Conservation (phyloP, 805 yeast species). For the Wickerhamia fluorescens region DNA sequence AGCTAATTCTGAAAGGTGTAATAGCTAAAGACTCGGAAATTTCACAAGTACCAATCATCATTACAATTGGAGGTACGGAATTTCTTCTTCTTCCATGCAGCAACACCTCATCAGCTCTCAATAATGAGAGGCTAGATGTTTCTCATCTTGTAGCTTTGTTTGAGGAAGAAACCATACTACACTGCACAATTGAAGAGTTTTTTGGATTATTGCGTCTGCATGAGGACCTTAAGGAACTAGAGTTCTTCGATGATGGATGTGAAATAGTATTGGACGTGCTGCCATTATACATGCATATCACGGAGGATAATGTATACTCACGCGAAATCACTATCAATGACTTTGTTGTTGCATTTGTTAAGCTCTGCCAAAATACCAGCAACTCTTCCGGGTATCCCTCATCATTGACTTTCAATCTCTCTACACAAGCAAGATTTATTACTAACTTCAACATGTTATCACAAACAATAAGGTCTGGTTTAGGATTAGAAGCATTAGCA, state of each 20-base stretch:
- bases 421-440: conserved; percentile 19
- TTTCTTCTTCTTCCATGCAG: conserved; percentile 20
- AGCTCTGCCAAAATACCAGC: conserved; percentile 9
- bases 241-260: conserved; percentile 15
- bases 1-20: no score
- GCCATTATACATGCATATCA: conserved; percentile 20
- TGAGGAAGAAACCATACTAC: conserved; percentile 13
- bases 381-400: conserved; percentile 5
- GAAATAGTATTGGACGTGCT: conserved; percentile 23
- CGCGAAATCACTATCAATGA: conserved; percentile 18
- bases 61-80: conserved; percentile 17
- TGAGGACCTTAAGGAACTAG: conserved; percentile 20
- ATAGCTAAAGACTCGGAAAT: not conserved
- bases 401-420: conserved; percentile 13
- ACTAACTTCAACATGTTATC: conserved; percentile 19
- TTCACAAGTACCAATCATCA: conserved; percentile 14
- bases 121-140: conserved; percentile 6
- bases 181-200: conserved; percentile 16
- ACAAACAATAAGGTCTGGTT: conserved; percentile 12
- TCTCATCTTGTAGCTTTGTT: conserved; percentile 20
- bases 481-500: conserved; percentile 18
- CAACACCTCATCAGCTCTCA: not conserved
- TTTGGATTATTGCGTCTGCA: conserved; percentile 19
- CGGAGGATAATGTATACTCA: conserved; percentile 26
- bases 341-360: conserved; percentile 17